phyloP scores from a whole-genome alignment of 176 grass and related monocot species.

The Oryza officinalis region DNA sequence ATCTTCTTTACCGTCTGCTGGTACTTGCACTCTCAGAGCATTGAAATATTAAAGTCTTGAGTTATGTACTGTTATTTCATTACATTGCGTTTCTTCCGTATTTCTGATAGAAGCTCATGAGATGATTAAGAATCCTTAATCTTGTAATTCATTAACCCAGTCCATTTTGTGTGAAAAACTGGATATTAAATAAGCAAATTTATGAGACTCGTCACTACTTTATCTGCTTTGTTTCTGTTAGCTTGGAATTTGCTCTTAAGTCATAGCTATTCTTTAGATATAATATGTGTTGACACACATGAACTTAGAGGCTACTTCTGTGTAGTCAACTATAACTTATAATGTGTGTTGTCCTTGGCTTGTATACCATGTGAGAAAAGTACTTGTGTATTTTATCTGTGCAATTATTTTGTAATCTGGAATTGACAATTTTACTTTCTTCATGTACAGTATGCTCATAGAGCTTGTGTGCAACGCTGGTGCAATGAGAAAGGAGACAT shows the following conservation, averaged over 20 bases:
- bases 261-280: background rate
- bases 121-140: conserved; percentile 3
- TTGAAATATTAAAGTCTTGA: background rate
- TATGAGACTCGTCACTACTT: background rate
- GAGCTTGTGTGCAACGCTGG: conserved; percentile 94
- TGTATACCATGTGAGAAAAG: background rate
- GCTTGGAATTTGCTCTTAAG: background rate
- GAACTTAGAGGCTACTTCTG: background rate
- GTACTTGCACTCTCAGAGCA: too few species aligned
- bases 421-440: conserved; percentile 21
- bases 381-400: background rate
- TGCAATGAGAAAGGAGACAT: conserved; percentile 98
- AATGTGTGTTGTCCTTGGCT: background rate
- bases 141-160: background rate
- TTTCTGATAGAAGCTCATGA: conserved; percentile 4
- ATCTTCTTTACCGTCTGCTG: background rate
- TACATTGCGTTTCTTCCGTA: background rate
- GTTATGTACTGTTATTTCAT: background rate
- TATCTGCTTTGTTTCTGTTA: background rate
- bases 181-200: background rate
- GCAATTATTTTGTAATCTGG: conserved; percentile 1
- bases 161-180: background rate
- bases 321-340: background rate
- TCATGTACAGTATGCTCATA: conserved; percentile 87
- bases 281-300: background rate